Conservation (phyloP, 345 rosid species). For the Clausena lansium region DNA sequence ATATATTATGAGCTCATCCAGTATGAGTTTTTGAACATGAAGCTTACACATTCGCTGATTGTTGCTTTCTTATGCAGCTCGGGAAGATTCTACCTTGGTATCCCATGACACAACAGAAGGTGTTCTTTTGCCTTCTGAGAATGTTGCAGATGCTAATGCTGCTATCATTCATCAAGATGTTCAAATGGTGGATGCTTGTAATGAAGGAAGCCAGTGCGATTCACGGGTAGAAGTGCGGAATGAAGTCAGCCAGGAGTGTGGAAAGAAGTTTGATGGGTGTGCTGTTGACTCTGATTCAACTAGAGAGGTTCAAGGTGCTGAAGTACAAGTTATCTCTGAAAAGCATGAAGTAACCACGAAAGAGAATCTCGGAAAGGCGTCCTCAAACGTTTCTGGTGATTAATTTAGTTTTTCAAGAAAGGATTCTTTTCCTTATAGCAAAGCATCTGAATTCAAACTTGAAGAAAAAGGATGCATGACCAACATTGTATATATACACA, state of each 20-base stretch:
- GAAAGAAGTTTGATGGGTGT: constrained; percentile 24
- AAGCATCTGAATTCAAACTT: not conserved
- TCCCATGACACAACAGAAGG: constrained; percentile 12
- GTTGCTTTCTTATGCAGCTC: not conserved
- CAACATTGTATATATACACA: not conserved
- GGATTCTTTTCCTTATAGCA: not conserved
- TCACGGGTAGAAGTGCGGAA: constrained; percentile 19
- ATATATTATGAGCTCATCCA: constrained; percentile 17
- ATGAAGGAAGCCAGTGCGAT: constrained; percentile 28
- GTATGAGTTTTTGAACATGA: constrained; percentile 6
- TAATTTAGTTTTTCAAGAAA: not conserved
- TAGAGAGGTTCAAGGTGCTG: constrained; percentile 29
- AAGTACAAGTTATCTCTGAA: constrained; percentile 20
- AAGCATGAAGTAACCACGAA: constrained; percentile 25
- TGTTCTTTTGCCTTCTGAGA: constrained; percentile 19
- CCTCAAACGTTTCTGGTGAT: constrained; percentile 44
- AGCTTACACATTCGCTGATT: constrained; percentile 4
- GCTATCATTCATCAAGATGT: constrained; percentile 28
- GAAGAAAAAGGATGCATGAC: not conserved
- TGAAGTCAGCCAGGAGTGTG: constrained; percentile 27
- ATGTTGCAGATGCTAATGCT: constrained; percentile 19
- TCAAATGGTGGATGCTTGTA: constrained; percentile 30
- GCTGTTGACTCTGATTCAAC: constrained; percentile 30
- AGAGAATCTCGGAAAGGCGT: constrained; percentile 33
- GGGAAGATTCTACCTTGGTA: constrained; percentile 7